A percentile compares a stretch with the other conserved stretches of the same genome.
Evolutionary conservation across 2,329 filamentous ascomycete species (phyloP).

Genomic region (Ascochyta lentis): DNA sequence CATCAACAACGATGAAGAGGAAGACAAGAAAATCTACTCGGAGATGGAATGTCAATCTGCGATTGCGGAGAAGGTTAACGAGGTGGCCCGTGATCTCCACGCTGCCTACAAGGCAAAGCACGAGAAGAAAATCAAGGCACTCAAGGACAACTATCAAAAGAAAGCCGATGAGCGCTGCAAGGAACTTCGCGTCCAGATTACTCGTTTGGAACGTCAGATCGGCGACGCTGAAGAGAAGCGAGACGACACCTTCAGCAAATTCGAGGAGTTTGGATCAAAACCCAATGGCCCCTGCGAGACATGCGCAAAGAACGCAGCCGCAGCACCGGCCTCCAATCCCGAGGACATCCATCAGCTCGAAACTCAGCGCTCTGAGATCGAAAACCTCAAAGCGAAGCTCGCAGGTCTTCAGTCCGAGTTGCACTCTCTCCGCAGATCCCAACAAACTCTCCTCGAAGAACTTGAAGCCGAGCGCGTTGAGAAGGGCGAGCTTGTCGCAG

Average conservation of each 20-base stretch:
- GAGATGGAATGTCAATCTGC: conserved; percentile 63
- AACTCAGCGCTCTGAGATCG: conserved; percentile 70
- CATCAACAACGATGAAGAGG: conserved; percentile 45
- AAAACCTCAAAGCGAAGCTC: conserved; percentile 74
- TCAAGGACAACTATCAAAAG: conserved; percentile 82
- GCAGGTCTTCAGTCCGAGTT: conserved; percentile 78
- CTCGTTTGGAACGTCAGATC: conserved; percentile 74
- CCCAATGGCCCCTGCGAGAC: conserved; percentile 20
- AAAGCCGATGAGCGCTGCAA: conserved; percentile 88
- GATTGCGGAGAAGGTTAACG: conserved; percentile 88
- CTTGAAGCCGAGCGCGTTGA: conserved; percentile 79
- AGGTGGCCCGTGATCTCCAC: conserved; percentile 78
- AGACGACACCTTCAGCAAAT: conserved; percentile 69
- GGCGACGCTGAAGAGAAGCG: conserved; percentile 72
- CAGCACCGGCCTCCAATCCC: conserved; percentile 22
- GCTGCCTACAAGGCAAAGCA: conserved; percentile 96
- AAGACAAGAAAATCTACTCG: conserved; percentile 46
- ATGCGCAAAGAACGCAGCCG: conserved; percentile 19
- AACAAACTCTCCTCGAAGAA: conserved; percentile 67
- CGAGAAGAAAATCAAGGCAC: conserved; percentile 89
- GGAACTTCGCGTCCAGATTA: conserved; percentile 76
- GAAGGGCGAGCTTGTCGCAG: conserved; percentile 81
- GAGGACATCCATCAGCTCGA: conserved; percentile 62
- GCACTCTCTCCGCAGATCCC: conserved; percentile 71
- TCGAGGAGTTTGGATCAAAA: conserved; percentile 34